Evolutionary conservation across 73 alveolate genomes (phyloP).

Genomic region (Uronychia setigera): DNA sequence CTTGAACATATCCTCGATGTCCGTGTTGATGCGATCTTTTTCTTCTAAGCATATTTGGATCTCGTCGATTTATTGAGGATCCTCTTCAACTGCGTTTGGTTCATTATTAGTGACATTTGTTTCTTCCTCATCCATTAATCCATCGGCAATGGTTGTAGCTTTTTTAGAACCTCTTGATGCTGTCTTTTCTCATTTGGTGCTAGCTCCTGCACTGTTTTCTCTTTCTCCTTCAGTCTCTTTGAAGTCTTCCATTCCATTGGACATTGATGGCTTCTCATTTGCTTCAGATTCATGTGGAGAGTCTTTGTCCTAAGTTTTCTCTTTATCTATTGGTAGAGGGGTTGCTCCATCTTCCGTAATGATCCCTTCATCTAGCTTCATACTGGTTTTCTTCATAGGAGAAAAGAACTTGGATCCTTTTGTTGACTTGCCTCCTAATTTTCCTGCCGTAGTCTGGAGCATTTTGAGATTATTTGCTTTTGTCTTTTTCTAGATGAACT

Average conservation of each 20-base stretch:
- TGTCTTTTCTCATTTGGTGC: too few relatives aligned
- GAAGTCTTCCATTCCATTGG: neutral
- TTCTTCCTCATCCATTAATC: neutral
- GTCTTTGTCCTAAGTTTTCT: too few relatives aligned
- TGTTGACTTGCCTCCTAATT: too few relatives aligned
- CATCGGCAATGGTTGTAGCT: neutral
- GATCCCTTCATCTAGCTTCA: too few relatives aligned
- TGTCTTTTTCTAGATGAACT: neutral
- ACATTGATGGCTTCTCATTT: neutral
- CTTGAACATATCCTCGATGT: neutral
- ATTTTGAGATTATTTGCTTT: too few relatives aligned
- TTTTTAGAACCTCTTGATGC: neutral
- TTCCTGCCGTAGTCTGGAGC: too few relatives aligned
- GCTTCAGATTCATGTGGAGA: neutral
- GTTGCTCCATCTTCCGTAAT: too few relatives aligned
- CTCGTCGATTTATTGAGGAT: neutral
- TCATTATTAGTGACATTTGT: neutral
- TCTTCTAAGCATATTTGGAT: neutral
- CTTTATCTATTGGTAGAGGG: too few relatives aligned
- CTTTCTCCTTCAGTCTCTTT: neutral
- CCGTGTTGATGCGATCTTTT: neutral
- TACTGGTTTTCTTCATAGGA: too few relatives aligned
- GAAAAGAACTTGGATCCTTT: too few relatives aligned
- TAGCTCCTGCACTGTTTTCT: too few relatives aligned
- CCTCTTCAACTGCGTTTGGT: neutral